Conservation (phyloP, 1,284 basidiomycete species). For the Takashimella tepidaria region DNA sequence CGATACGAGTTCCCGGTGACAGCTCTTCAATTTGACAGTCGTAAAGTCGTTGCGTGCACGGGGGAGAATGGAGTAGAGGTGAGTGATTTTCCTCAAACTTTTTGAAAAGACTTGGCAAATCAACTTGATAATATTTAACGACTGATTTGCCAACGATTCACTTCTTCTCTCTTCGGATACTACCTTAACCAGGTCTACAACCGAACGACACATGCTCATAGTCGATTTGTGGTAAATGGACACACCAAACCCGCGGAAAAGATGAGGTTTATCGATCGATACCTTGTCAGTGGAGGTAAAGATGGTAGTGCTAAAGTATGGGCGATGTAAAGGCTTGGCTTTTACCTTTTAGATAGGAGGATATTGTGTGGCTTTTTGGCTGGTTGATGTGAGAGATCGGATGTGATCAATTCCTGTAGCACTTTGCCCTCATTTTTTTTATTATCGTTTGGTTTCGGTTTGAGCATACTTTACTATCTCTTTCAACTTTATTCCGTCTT, state of each 20-base stretch:
- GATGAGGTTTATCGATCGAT: conserved; percentile 93
- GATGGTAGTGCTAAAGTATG: conserved; percentile 90
- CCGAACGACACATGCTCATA: conserved; percentile 85
- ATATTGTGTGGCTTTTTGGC: no score
- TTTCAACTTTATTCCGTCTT: no score
- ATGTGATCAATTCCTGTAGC: no score
- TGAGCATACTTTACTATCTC: no score
- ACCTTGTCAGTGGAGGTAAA: conserved; percentile 82
- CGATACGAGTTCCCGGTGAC: conserved; percentile 89
- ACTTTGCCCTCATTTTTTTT: no score
- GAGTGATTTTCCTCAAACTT: no score
- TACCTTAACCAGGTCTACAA: conserved; percentile 94
- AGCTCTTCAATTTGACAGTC: conserved; percentile 86
- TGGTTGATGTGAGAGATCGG: no score
- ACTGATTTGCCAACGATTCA: no score
- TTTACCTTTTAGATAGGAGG: no score
- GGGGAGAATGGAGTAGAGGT: conserved; percentile 93
- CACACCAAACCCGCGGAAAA: conserved; percentile 86
- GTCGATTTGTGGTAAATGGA: conserved; percentile 78
- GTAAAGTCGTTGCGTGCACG: conserved; percentile 89
- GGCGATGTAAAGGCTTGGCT: conserved; percentile 75
- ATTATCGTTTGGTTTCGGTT: no score
- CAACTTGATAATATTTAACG: conserved; percentile 1
- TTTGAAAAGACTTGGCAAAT: background rate
- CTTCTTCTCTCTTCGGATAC: no score